Evolutionary conservation across 2,329 filamentous ascomycete genomes (phyloP).

Genomic region (Cladosporium velox): DNA sequence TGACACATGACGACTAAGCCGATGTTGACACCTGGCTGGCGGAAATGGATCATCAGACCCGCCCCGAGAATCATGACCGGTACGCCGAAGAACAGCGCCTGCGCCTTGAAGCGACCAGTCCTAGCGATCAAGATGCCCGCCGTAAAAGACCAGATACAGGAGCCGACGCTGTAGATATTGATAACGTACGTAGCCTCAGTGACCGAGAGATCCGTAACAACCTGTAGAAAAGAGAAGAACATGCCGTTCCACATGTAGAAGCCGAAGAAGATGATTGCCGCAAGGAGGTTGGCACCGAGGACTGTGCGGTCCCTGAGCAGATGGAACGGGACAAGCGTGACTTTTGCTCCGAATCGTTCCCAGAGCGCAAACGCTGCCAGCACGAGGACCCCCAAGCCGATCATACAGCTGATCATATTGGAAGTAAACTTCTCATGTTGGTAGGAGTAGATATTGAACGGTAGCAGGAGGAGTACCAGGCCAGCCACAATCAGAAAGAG

Average conservation of each 20-base stretch:
- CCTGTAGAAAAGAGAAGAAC: conserved; percentile 46
- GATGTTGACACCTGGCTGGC: conserved; percentile 41
- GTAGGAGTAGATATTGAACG: conserved; percentile 57
- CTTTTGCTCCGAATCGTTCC: conserved; percentile 43
- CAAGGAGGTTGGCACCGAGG: conserved; percentile 54
- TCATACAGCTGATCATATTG: conserved; percentile 44
- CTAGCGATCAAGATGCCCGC: conserved; percentile 50
- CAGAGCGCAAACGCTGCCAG: conserved; percentile 42
- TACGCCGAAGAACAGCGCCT: conserved; percentile 40
- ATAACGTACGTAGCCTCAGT: conserved; percentile 33
- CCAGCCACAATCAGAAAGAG: conserved; percentile 63
- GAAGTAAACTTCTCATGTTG: conserved; percentile 39
- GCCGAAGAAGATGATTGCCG: conserved; percentile 38
- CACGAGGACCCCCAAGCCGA: conserved; percentile 41
- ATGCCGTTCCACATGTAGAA: conserved; percentile 44
- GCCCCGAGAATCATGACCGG: conserved; percentile 38
- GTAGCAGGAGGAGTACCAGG: conserved; percentile 65
- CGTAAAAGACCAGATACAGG: conserved; percentile 47
- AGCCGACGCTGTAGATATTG: conserved; percentile 42
- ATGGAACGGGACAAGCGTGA: conserved; percentile 48
- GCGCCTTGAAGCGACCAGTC: conserved; percentile 54
- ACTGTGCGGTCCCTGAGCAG: conserved; percentile 54
- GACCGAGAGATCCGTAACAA: conserved; percentile 40
- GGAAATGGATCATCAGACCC: conserved; percentile 34
- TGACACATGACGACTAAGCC: conserved; percentile 55